phyloP scores from a whole-genome alignment of 306 rosid species.

The Herpetospermum pedunculosum region DNA sequence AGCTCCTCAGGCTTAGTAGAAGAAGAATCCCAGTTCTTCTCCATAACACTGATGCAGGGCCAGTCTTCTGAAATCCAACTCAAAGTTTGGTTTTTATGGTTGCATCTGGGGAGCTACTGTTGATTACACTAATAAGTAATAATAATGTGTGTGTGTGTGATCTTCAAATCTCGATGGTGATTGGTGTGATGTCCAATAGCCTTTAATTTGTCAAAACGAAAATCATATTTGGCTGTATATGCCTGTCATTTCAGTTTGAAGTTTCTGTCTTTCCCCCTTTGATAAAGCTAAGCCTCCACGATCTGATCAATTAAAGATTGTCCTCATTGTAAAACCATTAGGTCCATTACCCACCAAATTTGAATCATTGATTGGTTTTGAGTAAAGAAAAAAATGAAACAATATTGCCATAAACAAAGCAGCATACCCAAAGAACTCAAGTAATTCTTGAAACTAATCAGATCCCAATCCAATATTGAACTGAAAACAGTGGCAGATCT shows the following conservation, averaged over 20 bases:
- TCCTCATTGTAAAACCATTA: conserved; percentile 3
- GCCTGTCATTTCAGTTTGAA: conserved; percentile 40
- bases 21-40: conserved; percentile 1
- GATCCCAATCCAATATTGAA: not conserved
- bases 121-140: conserved; percentile 30
- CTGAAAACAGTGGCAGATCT: conserved; percentile 6
- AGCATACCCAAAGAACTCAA: not conserved
- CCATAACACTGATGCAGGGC: conserved; percentile 1
- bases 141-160: conserved; percentile 34
- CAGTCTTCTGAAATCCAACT: conserved; percentile 8
- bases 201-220: conserved; percentile 46
- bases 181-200: conserved; percentile 36
- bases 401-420: not conserved
- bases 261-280: conserved; percentile 7
- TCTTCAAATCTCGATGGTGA: conserved; percentile 44
- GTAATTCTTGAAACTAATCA: not conserved
- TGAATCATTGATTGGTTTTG: not conserved
- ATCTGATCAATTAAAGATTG: conserved; percentile 1
- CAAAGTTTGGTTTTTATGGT: conserved; percentile 36
- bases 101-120: conserved; percentile 27
- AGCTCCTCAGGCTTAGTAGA: not conserved
- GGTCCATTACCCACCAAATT: conserved; percentile 8
- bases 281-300: conserved; percentile 17
- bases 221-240: conserved; percentile 41
- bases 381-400: not conserved